phyloP scores from a whole-genome alignment of 1,284 basidiomycete species.

The Exsudoporus floridanus region DNA sequence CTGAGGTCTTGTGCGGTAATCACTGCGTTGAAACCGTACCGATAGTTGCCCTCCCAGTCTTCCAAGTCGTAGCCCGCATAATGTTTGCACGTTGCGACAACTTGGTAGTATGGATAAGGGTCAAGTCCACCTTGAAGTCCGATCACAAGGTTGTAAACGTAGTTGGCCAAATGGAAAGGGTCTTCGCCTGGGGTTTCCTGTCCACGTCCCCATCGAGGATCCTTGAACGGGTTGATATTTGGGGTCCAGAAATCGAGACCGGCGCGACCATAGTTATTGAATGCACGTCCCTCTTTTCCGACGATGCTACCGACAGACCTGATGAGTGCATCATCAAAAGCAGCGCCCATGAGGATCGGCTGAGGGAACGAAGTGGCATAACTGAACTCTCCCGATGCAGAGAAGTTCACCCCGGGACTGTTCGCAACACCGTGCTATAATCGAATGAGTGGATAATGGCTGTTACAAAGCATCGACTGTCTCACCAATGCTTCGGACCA shows the following conservation, averaged over 20 bases:
- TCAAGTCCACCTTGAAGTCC: conserved; percentile 58
- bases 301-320: too few relatives aligned
- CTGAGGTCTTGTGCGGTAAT: conserved; percentile 56
- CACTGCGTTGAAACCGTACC: conserved; percentile 50
- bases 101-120: conserved; percentile 49
- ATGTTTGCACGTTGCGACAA: conserved; percentile 58
- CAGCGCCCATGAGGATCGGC: too few relatives aligned
- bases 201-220: conserved; percentile 60
- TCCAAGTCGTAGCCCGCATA: conserved; percentile 59
- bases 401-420: too few relatives aligned
- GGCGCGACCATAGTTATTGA: conserved; percentile 43
- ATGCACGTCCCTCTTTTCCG: too few relatives aligned
- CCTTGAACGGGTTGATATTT: conserved; percentile 61
- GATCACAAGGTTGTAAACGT: conserved; percentile 52
- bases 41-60: conserved; percentile 48
- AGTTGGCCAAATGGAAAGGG: conserved; percentile 51
- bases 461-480: too few relatives aligned
- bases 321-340: too few relatives aligned
- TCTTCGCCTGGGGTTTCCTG: conserved; percentile 64
- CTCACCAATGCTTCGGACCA: too few relatives aligned
- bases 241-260: conserved; percentile 58
- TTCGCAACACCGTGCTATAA: too few relatives aligned
- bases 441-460: too few relatives aligned
- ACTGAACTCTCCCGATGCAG: too few relatives aligned
- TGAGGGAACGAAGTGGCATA: too few relatives aligned